Conservation (phyloP, 129 eudicot species). For the Lonicera japonica region DNA sequence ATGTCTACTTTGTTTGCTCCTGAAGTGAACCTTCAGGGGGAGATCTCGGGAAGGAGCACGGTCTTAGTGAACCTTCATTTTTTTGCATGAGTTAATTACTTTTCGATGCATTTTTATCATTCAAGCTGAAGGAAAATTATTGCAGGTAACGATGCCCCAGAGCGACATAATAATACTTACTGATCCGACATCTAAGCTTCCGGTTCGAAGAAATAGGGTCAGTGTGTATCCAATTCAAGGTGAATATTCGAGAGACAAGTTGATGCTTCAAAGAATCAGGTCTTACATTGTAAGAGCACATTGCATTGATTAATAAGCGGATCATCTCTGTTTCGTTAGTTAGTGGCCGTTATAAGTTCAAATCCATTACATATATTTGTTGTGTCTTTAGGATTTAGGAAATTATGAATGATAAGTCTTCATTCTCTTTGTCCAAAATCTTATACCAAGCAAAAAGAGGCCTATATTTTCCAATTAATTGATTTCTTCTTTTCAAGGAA, state of each 20-base stretch:
- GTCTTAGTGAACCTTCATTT: no score
- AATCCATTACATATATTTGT: neutral
- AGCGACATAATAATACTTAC: constrained; percentile 72
- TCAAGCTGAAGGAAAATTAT: neutral
- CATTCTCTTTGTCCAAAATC: no score
- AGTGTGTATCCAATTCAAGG: constrained; percentile 75
- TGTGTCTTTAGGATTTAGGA: neutral
- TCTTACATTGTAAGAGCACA: constrained; percentile 96
- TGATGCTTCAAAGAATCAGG: constrained; percentile 99
- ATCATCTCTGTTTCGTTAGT: constrained; percentile 1
- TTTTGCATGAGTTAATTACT: constrained; percentile 2
- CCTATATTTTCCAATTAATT: no score
- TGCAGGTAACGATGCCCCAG: constrained; percentile 76
- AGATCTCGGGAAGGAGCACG: no score
- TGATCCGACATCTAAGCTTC: constrained; percentile 77
- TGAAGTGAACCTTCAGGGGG: no score
- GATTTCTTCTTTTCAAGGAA: neutral
- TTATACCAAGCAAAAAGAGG: neutral
- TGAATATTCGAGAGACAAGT: constrained; percentile 95
- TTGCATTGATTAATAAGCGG: constrained; percentile 20
- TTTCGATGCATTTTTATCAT: neutral
- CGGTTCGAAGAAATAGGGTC: constrained; percentile 57
- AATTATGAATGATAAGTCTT: neutral
- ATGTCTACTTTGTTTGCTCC: no score
- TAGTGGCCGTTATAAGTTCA: constrained; percentile 1